Percentiles rank a stretch among this genome's conserved stretches.
Evolutionary conservation across 345 rosid species (phyloP).

Genomic region (Brassica rapa): DNA sequence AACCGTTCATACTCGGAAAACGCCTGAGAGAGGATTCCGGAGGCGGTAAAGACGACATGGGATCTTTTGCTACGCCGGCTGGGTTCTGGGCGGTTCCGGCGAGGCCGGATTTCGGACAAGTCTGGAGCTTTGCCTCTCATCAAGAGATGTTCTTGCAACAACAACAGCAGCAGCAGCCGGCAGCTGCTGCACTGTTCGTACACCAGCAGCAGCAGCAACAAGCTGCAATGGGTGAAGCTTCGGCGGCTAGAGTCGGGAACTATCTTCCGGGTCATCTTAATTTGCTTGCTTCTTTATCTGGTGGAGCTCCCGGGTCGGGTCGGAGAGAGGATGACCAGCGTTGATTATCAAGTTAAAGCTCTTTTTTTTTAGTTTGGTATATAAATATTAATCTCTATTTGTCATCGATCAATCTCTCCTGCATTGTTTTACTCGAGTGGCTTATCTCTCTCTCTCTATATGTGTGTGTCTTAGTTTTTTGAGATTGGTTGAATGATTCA

Average conservation of each 20-base stretch:
- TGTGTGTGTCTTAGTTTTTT: conserved; percentile 11
- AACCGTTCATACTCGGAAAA: conserved; percentile 92
- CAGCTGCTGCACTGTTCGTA: conserved; percentile 44
- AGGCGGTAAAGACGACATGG: not conserved
- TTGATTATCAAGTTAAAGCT: not conserved
- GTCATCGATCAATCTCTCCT: conserved; percentile 26
- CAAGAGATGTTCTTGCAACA: conserved; percentile 70
- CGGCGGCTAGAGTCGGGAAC: conserved; percentile 81
- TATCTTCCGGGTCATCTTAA: conserved; percentile 86
- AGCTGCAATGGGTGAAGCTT: conserved; percentile 86
- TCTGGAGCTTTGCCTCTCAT: conserved; percentile 79
- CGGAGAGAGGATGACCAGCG: conserved; percentile 65
- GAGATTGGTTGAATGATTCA: conserved; percentile 22
- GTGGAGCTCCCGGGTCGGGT: conserved; percentile 65
- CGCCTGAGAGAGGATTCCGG: conserved; percentile 60
- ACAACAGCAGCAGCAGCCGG: not conserved
- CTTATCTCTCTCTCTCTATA: not conserved
- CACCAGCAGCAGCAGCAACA: conserved; percentile 69
- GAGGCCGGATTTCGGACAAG: conserved; percentile 70
- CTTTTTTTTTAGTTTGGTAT: conserved; percentile 19
- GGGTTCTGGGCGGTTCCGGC: conserved; percentile 94
- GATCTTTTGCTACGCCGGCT: not conserved
- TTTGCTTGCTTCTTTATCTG: conserved; percentile 82
- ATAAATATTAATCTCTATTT: conserved; percentile 1
- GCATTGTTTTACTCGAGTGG: conserved; percentile 1